Conservation (phyloP, 768 basidiomycete genomes). For the Suillus cothurnatus region DNA sequence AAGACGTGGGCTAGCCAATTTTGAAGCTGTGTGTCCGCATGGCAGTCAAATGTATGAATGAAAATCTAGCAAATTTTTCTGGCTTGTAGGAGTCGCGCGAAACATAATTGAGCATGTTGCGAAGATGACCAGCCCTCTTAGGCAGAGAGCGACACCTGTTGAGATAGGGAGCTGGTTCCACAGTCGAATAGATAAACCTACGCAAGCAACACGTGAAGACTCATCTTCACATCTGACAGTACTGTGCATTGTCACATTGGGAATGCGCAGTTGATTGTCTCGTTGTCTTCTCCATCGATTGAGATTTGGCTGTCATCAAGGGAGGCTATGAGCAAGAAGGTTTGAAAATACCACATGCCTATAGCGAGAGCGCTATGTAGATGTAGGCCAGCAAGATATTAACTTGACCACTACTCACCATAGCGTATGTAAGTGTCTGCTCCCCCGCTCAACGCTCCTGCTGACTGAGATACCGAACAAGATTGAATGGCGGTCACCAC, state of each 20-base stretch:
- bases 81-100: background rate
- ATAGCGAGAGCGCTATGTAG: too few species aligned
- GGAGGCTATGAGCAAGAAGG: too few species aligned
- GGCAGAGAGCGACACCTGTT: background rate
- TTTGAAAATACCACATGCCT: too few species aligned
- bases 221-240: background rate
- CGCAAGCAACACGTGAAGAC: background rate
- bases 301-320: too few species aligned
- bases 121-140: background rate
- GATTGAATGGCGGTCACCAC: too few species aligned
- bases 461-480: too few species aligned
- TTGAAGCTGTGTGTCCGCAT: background rate
- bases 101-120: background rate
- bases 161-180: background rate
- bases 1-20: background rate
- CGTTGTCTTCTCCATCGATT: too few species aligned
- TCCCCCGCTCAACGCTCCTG: too few species aligned
- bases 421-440: too few species aligned
- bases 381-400: too few species aligned
- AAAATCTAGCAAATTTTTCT: background rate
- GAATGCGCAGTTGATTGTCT: too few species aligned
- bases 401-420: too few species aligned
- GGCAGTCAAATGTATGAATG: background rate
- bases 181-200: background rate
- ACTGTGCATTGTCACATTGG: background rate